A percentile compares a stretch with the other conserved stretches of the same genome.
These are phyloP conservation scores for Goffeauzyma gilvescens DNA, from an alignment of 768 basidiomycete genomes.

Conservation along the genomic window DNA sequence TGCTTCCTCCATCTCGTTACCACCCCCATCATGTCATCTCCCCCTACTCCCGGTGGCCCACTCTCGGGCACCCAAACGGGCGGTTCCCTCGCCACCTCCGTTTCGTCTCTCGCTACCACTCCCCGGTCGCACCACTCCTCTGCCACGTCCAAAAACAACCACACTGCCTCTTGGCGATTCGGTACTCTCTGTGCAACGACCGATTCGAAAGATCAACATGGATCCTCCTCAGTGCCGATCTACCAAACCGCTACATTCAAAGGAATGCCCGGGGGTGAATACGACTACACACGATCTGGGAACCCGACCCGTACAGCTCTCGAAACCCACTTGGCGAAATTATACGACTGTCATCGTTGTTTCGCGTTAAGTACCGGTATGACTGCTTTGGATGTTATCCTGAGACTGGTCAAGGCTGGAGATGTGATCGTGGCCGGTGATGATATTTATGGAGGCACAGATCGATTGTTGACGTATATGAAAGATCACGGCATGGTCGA, in stretches of 20 bases:
- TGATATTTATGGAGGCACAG: conserved; percentile 93
- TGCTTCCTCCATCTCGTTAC: no score
- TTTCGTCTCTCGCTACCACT: no score
- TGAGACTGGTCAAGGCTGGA: conserved; percentile 84
- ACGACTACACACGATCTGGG: conserved; percentile 85
- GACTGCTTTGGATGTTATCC: conserved; percentile 89
- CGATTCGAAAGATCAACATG: conserved; percentile 78
- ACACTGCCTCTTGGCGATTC: no score
- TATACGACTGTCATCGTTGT: conserved; percentile 76
- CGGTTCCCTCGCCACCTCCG: no score
- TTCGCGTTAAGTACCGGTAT: conserved; percentile 91
- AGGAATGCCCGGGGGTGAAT: conserved; percentile 57
- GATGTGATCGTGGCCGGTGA: conserved; percentile 90
- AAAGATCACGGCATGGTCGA: conserved; percentile 67
- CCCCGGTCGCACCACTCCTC: no score
- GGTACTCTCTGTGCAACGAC: conserved; percentile 30
- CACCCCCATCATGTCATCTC: no score
- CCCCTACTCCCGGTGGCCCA: no score
- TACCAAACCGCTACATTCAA: conserved; percentile 98
- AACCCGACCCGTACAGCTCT: conserved; percentile 93
- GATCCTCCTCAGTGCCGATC: conserved; percentile 83
- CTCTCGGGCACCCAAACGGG: no score
- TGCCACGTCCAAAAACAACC: no score
- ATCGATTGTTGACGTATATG: conserved; percentile 79
- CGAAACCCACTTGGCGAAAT: conserved; percentile 92